Evolutionary conservation across 2,329 filamentous ascomycete genomes (phyloP).

Genomic region (Hypoxylon sp.): DNA sequence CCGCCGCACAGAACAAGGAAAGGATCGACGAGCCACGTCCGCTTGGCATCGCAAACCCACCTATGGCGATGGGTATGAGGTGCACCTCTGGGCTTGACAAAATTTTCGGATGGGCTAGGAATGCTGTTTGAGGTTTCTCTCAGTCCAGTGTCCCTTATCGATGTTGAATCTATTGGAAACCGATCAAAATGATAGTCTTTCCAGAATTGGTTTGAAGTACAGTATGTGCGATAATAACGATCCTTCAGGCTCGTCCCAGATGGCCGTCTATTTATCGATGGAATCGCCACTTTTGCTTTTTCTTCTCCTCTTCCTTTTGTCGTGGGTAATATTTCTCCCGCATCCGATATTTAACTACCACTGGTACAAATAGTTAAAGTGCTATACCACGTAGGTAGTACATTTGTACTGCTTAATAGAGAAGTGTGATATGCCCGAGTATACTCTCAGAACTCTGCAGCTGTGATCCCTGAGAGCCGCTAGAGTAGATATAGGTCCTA

Average conservation of each 20-base stretch:
- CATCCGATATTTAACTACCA: conserved; percentile 14
- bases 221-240: no score
- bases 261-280: conserved; percentile 12
- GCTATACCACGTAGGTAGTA: background rate
- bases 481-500: conserved; percentile 23
- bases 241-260: conserved; percentile 1
- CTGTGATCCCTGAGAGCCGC: conserved; percentile 23
- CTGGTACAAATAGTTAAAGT: conserved; percentile 20
- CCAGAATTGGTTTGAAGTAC: no score
- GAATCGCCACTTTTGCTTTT: conserved; percentile 3
- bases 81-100: conserved; percentile 29
- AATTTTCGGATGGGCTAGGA: conserved; percentile 22
- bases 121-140: conserved; percentile 8
- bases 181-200: background rate
- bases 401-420: background rate
- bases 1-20: conserved; percentile 24
- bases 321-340: conserved; percentile 16
- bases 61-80: conserved; percentile 23
- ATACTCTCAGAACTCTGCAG: conserved; percentile 20
- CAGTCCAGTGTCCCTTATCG: conserved; percentile 9
- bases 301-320: conserved; percentile 7
- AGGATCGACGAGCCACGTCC: conserved; percentile 32
- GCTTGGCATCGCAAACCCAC: conserved; percentile 29
- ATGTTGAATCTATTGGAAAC: background rate
- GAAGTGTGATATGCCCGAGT: conserved; percentile 18